Evolutionary conservation across 805 yeast species (phyloP).

Genomic region (Starmerella stellata): DNA sequence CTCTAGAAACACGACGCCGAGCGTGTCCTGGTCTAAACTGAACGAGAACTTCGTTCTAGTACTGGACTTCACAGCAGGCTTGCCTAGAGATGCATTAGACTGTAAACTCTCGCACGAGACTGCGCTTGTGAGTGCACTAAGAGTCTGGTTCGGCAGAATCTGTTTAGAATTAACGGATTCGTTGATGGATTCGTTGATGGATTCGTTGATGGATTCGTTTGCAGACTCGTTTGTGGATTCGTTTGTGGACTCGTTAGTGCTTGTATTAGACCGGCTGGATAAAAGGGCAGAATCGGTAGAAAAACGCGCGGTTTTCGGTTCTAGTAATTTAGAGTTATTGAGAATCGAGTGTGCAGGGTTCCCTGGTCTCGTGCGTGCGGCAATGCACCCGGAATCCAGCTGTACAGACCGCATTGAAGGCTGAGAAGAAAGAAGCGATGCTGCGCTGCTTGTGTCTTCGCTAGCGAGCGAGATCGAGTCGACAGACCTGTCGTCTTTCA

Average conservation of each 20-base stretch:
- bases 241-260: too few species aligned
- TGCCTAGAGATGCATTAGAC: background rate
- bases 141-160: too few species aligned
- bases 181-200: too few species aligned
- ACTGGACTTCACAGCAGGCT: background rate
- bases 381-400: background rate
- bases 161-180: too few species aligned
- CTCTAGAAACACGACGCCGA: slow-evolving; percentile 64
- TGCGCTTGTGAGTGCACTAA: too few species aligned
- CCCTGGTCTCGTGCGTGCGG: background rate
- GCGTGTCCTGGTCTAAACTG: slow-evolving; percentile 18
- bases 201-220: too few species aligned
- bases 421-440: background rate
- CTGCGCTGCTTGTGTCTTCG: background rate
- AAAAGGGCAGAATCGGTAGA: background rate
- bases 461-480: background rate
- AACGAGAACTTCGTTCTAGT: slow-evolving; percentile 7
- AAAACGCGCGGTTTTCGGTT: background rate
- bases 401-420: background rate
- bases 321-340: too few species aligned
- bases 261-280: background rate
- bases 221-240: too few species aligned
- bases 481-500: too few species aligned
- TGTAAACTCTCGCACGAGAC: too few species aligned
- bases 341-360: background rate